Conservation (phyloP, 805 yeast genomes). For the Candida oleophila region DNA sequence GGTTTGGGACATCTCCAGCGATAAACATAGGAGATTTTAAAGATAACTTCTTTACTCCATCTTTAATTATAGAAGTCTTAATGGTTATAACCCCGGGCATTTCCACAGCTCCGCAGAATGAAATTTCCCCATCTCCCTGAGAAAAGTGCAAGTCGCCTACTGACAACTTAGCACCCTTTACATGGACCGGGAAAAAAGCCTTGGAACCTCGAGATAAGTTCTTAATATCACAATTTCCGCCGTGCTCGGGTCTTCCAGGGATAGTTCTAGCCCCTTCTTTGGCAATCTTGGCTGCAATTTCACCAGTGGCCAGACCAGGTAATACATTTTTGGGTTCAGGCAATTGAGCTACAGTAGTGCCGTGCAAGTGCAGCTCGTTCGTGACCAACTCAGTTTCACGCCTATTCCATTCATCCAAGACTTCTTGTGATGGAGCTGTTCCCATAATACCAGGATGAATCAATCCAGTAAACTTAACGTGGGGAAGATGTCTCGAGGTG, state of each 20-base stretch:
- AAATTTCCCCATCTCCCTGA: constrained; percentile 55
- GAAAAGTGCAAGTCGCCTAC: constrained; percentile 52
- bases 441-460: constrained; percentile 55
- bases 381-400: constrained; percentile 40
- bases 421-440: constrained; percentile 46
- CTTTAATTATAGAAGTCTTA: constrained; percentile 38
- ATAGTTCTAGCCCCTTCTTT: constrained; percentile 51
- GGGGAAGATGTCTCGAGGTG: constrained; percentile 50
- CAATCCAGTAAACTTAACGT: constrained; percentile 48
- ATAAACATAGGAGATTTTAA: constrained; percentile 48
- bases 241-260: constrained; percentile 54
- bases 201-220: constrained; percentile 50
- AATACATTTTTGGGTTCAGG: constrained; percentile 37
- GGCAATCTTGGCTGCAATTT: constrained; percentile 26
- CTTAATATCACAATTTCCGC: constrained; percentile 55
- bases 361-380: constrained; percentile 27
- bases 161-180: constrained; percentile 47
- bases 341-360: constrained; percentile 41
- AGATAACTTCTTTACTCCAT: constrained; percentile 39
- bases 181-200: constrained; percentile 47
- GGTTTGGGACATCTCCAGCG: constrained; percentile 49
- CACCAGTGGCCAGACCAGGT: constrained; percentile 37
- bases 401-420: constrained; percentile 44
- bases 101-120: constrained; percentile 56
- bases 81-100: constrained; percentile 50